Evolutionary conservation across 75 land plant genomes (phyloP).

Genomic region (Pseudotsuga menziesii): DNA sequence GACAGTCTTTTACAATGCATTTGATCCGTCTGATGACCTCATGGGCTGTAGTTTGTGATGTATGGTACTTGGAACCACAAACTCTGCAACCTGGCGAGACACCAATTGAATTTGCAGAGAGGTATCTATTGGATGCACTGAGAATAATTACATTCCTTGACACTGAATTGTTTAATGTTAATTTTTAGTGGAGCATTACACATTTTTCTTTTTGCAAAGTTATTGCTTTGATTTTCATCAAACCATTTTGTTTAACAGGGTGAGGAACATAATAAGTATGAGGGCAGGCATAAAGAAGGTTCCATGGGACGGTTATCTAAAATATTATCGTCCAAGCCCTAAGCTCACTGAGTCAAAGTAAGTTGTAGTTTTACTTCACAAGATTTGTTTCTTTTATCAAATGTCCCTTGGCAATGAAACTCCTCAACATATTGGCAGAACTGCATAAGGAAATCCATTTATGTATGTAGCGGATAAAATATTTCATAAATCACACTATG

Average conservation of each 20-base stretch:
- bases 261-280: conserved; percentile 84
- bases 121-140: conserved; percentile 33
- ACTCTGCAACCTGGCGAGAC: conserved; percentile 79
- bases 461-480: background rate
- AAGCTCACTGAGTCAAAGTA: conserved; percentile 89
- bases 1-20: conserved; percentile 97
- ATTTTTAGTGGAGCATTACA: background rate
- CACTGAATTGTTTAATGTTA: background rate
- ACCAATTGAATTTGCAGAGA: conserved; percentile 95
- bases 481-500: background rate
- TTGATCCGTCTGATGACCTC: conserved; percentile 92
- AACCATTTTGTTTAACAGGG: conserved; percentile 41
- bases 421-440: background rate
- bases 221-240: background rate
- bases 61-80: conserved; percentile 96
- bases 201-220: background rate
- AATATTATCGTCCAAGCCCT: conserved; percentile 94
- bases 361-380: conserved; percentile 1
- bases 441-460: background rate
- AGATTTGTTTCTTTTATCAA: conserved; percentile 1
- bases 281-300: conserved; percentile 95
- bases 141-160: background rate
- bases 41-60: conserved; percentile 99
- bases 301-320: conserved; percentile 97
- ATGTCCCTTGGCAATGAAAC: background rate